These are phyloP conservation scores for Chrysoporthe deuterocubensis DNA, from an alignment of 2,329 filamentous ascomycete genomes.

Conservation along the genomic window DNA sequence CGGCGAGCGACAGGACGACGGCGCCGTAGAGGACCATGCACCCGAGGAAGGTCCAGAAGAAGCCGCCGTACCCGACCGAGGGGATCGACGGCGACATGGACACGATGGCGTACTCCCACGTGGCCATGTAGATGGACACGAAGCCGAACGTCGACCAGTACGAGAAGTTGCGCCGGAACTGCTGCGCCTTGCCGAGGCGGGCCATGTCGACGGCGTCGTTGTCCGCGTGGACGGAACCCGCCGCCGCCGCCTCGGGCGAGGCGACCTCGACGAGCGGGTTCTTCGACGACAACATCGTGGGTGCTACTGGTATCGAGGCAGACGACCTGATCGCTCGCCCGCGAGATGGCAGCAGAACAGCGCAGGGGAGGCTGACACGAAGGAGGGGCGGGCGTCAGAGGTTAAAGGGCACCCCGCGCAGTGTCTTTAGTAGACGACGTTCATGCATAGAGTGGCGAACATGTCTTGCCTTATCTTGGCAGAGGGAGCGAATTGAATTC, in stretches of 20 bases:
- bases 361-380: not conserved
- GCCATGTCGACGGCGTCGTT: slow-evolving; percentile 26
- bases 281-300: slow-evolving; percentile 6
- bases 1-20: slow-evolving; percentile 28
- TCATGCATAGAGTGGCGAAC: not conserved
- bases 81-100: slow-evolving; percentile 30
- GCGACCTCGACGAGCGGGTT: not conserved
- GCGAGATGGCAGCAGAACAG: not conserved
- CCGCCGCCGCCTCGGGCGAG: slow-evolving; percentile 10
- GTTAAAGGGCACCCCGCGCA: not conserved
- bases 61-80: slow-evolving; percentile 32
- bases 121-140: slow-evolving; percentile 35
- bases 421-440: not conserved
- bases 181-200: slow-evolving; percentile 27
- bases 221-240: not conserved
- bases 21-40: slow-evolving; percentile 30
- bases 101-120: slow-evolving; percentile 34
- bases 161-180: slow-evolving; percentile 32
- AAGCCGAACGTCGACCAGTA: slow-evolving; percentile 33
- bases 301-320: not conserved
- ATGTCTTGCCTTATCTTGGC: not conserved
- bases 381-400: not conserved
- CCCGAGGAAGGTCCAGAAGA: slow-evolving; percentile 33
- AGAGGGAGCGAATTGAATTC: not conserved
- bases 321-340: not conserved